Conservation (phyloP, 768 basidiomycete species). For the Mycena indigotica region DNA sequence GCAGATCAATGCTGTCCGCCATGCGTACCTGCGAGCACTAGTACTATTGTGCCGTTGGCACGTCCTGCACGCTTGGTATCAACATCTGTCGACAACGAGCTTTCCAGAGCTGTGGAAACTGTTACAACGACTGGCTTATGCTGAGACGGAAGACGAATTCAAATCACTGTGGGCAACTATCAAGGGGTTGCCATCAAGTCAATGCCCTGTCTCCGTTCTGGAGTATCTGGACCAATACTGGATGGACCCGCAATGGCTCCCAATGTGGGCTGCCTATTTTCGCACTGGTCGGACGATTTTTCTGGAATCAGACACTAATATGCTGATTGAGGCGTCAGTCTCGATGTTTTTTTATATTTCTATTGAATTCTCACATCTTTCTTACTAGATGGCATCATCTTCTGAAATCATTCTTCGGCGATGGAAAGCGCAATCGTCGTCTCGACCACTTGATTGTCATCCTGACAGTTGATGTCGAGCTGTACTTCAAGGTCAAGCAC, state of each 20-base stretch:
- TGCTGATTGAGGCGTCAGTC: slow-evolving; percentile 27
- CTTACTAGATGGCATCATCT: slow-evolving; percentile 30
- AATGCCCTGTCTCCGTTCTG: background rate
- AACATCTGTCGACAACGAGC: slow-evolving; percentile 20
- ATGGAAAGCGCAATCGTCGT: slow-evolving; percentile 23
- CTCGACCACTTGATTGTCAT: slow-evolving; percentile 26
- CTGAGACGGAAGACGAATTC: slow-evolving; percentile 21
- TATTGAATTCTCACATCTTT: background rate
- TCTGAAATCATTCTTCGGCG: slow-evolving; percentile 28
- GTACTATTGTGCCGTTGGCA: slow-evolving; percentile 33
- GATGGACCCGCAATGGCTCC: slow-evolving; percentile 2
- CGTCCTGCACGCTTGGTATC: slow-evolving; percentile 32
- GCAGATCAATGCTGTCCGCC: slow-evolving; percentile 4
- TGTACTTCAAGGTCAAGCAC: slow-evolving; percentile 18
- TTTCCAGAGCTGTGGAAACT: slow-evolving; percentile 23
- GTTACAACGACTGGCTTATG: slow-evolving; percentile 24
- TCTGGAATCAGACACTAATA: slow-evolving; percentile 27
- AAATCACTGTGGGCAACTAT: slow-evolving; percentile 20
- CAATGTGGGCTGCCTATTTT: slow-evolving; percentile 27
- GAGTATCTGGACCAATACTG: slow-evolving; percentile 25
- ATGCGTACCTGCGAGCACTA: background rate
- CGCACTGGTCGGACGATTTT: slow-evolving; percentile 13
- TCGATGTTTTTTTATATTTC: too few species aligned
- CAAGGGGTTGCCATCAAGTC: slow-evolving; percentile 6
- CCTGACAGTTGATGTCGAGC: slow-evolving; percentile 18